These are phyloP conservation scores for Corylus avellana DNA, from an alignment of 306 rosid genomes.

Conservation along the genomic window DNA sequence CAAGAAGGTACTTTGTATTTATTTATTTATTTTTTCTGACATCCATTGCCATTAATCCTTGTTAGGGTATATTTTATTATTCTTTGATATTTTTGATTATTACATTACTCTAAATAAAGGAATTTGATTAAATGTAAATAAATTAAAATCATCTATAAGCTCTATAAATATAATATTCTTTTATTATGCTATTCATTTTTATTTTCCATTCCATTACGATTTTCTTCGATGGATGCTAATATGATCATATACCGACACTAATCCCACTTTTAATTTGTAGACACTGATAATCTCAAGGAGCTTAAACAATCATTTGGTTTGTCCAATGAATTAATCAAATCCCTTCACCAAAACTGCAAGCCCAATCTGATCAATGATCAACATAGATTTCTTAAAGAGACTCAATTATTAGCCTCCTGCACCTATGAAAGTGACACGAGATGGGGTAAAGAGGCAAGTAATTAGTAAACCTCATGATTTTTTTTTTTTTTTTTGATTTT, in stretches of 20 bases:
- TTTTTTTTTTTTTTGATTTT: not conserved
- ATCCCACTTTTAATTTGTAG: constrained; percentile 30
- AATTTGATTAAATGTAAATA: too few relatives aligned
- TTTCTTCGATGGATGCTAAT: not conserved
- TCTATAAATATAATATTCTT: too few relatives aligned
- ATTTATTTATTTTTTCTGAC: constrained; percentile 3
- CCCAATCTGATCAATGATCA: constrained; percentile 3
- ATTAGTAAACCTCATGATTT: not conserved
- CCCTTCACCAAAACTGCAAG: constrained; percentile 31
- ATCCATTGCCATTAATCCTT: too few relatives aligned
- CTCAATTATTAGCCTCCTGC: constrained; percentile 56
- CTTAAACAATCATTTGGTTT: constrained; percentile 46
- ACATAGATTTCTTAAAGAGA: constrained; percentile 31
- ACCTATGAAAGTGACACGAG: constrained; percentile 50
- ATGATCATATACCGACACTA: not conserved
- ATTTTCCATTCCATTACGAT: not conserved
- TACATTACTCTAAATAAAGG: too few relatives aligned
- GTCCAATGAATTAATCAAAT: constrained; percentile 58
- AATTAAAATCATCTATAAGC: too few relatives aligned
- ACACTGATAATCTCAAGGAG: constrained; percentile 30
- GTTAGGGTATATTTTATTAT: too few relatives aligned
- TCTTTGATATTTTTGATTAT: too few relatives aligned
- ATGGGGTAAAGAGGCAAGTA: constrained; percentile 66
- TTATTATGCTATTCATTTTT: too few relatives aligned
- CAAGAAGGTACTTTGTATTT: constrained; percentile 39